Percentiles rank a stretch among this genome's conserved stretches.
Evolutionary conservation across 495 filamentous ascomycete species (phyloP).

Genomic region (Rostrohypoxylon terebratum): DNA sequence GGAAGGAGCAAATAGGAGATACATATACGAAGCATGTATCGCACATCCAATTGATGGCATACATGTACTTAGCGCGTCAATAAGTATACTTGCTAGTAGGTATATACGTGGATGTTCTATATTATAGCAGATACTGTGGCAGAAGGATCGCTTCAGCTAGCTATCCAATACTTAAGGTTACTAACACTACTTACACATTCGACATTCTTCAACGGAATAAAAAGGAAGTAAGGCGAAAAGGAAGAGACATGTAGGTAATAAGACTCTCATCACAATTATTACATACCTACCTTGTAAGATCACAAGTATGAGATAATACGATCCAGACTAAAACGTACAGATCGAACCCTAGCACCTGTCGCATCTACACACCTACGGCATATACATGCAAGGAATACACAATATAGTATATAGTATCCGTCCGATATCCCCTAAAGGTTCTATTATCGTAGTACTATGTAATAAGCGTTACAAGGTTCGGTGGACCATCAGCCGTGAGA

Average conservation of each 20-base stretch:
- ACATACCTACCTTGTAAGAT: no score
- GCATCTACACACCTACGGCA: not conserved
- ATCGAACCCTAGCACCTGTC: not conserved
- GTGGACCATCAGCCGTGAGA: not conserved
- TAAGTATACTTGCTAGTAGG: not conserved
- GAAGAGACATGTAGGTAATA: not conserved
- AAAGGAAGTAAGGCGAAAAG: not conserved
- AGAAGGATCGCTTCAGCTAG: not conserved
- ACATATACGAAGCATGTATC: constrained; percentile 22
- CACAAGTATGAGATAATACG: not conserved
- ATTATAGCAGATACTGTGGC: no score
- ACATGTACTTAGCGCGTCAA: not conserved
- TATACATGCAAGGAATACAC: constrained; percentile 2
- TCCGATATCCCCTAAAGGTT: not conserved
- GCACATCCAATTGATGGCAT: constrained; percentile 7
- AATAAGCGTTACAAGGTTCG: no score
- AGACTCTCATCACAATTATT: not conserved
- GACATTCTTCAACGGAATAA: not conserved
- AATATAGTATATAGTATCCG: not conserved
- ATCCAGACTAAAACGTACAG: not conserved
- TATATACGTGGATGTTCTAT: not conserved
- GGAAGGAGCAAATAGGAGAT: constrained; percentile 8
- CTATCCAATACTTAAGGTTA: not conserved
- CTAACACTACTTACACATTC: not conserved
- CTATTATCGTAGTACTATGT: no score